Conservation (phyloP, 495 filamentous ascomycete species). For the Daldinia loculata region DNA sequence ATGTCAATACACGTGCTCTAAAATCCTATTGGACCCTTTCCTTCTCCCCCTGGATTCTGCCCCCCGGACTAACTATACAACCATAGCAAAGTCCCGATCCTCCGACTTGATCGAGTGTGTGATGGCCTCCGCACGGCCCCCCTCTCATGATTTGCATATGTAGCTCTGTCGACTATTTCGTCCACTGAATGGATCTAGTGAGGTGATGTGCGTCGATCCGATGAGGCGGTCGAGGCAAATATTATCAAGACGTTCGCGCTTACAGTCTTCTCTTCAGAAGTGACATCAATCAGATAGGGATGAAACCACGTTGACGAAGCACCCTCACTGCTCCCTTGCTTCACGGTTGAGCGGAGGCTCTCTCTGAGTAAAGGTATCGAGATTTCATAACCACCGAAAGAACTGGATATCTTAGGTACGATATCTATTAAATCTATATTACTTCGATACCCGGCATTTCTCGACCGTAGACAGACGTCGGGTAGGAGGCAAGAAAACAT, state of each 20-base stretch:
- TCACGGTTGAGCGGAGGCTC: slow-evolving; percentile 14
- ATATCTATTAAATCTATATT: neutral
- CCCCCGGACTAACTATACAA: slow-evolving; percentile 13
- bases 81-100: slow-evolving; percentile 27
- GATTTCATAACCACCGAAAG: slow-evolving; percentile 16
- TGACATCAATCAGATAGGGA: slow-evolving; percentile 19
- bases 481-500: neutral
- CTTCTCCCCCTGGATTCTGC: slow-evolving; percentile 22
- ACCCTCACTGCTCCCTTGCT: slow-evolving; percentile 33
- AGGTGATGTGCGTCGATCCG: slow-evolving; percentile 34
- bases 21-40: slow-evolving; percentile 17
- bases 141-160: slow-evolving; percentile 34
- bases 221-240: slow-evolving; percentile 34
- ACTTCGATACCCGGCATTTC: neutral
- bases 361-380: slow-evolving; percentile 3
- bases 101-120: slow-evolving; percentile 32
- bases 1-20: slow-evolving; percentile 25
- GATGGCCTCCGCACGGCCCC: slow-evolving; percentile 30
- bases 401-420: neutral
- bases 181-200: slow-evolving; percentile 28
- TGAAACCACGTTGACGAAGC: slow-evolving; percentile 29
- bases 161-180: slow-evolving; percentile 6
- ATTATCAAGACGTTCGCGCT: slow-evolving; percentile 39
- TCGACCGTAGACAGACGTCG: slow-evolving; percentile 1
- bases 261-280: slow-evolving; percentile 10